Evolutionary conservation across 140 eudicot species (phyloP).

Genomic region (Oenanthe javanica): DNA sequence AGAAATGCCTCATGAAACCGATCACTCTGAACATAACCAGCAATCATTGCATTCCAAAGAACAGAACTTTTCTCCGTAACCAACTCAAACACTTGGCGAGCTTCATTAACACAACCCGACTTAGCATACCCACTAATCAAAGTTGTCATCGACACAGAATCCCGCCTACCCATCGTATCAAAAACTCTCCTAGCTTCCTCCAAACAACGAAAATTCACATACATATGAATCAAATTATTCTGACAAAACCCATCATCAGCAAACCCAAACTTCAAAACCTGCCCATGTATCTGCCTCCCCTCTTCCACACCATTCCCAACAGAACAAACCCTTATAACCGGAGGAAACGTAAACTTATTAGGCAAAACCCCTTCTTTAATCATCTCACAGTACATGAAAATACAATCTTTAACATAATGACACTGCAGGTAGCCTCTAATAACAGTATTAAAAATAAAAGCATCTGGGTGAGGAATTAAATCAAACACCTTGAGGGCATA

Average conservation of each 20-base stretch:
- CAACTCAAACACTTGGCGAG: conserved; percentile 36
- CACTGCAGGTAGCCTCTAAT: conserved; percentile 52
- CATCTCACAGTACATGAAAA: conserved; percentile 46
- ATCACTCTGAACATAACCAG: conserved; percentile 55
- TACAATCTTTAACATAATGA: conserved; percentile 24
- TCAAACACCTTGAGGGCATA: conserved; percentile 59
- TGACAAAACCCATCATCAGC: conserved; percentile 41
- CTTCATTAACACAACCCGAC: conserved; percentile 46
- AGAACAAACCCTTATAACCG: conserved; percentile 53
- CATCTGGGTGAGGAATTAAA: conserved; percentile 50
- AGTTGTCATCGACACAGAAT: conserved; percentile 66
- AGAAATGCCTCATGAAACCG: conserved; percentile 60
- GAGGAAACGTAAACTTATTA: conserved; percentile 64
- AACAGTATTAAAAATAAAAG: conserved; percentile 61
- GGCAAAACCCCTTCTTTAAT: conserved; percentile 33
- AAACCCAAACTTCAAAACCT: conserved; percentile 51
- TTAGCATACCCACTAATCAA: conserved; percentile 70
- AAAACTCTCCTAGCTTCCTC: conserved; percentile 63
- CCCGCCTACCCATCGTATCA: conserved; percentile 36
- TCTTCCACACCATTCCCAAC: conserved; percentile 26
- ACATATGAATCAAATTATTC: conserved; percentile 79
- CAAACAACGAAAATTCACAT: conserved; percentile 38
- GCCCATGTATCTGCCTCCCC: conserved; percentile 67
- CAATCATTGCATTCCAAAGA: conserved; percentile 70
- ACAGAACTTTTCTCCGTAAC: conserved; percentile 44